Conservation (phyloP, 2,329 filamentous ascomycete species). For the Colletotrichum tanaceti region DNA sequence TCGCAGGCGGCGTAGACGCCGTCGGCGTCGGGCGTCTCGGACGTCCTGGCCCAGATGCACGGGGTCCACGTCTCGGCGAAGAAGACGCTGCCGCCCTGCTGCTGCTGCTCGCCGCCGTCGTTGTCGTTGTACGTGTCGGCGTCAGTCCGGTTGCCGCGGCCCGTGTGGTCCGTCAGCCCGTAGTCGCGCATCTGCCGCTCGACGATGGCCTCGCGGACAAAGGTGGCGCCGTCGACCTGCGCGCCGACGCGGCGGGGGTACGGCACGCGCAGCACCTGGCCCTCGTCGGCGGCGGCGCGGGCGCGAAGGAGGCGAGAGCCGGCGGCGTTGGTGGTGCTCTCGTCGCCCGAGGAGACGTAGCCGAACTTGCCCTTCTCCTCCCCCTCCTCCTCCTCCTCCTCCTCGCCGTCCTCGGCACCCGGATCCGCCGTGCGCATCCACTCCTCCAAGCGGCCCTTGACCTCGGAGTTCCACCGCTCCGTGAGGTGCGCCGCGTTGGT, state of each 20-base stretch:
- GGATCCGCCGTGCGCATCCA: constrained; percentile 56
- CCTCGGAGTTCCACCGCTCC: constrained; percentile 59
- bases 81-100: constrained; percentile 49
- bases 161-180: constrained; percentile 56
- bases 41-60: constrained; percentile 50
- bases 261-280: constrained; percentile 48
- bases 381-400: too few species aligned
- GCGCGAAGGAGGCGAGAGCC: not conserved
- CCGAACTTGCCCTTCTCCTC: constrained; percentile 26
- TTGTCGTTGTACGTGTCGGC: too few species aligned
- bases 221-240: constrained; percentile 54
- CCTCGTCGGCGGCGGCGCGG: constrained; percentile 1
- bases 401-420: constrained; percentile 11
- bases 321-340: not conserved
- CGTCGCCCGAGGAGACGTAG: not conserved
- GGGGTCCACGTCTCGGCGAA: constrained; percentile 58
- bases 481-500: constrained; percentile 66
- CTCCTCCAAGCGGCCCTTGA: constrained; percentile 54
- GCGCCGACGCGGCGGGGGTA: constrained; percentile 56
- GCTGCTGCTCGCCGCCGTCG: too few species aligned
- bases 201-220: constrained; percentile 58
- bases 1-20: constrained; percentile 50
- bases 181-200: constrained; percentile 60
- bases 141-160: constrained; percentile 53
- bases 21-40: constrained; percentile 21